Percentiles rank a stretch among this genome's conserved stretches.
Evolutionary conservation across 225 moss, liverwort and hornwort genomes (phyloP).

Genomic region (Neckera pumila): DNA sequence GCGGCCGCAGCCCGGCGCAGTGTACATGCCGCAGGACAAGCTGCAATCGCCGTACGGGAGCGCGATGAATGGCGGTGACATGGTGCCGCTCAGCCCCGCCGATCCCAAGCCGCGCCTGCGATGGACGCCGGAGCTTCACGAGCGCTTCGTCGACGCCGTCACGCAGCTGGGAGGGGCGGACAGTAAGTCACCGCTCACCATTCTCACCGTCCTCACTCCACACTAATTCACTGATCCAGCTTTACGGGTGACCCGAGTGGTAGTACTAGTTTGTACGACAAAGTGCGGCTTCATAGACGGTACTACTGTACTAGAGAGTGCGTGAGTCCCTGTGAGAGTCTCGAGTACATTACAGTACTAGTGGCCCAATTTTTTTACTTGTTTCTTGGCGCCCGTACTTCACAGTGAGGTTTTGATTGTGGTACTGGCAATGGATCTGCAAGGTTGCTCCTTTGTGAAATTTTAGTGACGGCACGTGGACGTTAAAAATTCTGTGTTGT

Average conservation of each 20-base stretch:
- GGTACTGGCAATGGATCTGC: neutral
- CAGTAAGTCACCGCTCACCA: constrained; percentile 13
- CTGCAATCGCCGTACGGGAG: constrained; percentile 35
- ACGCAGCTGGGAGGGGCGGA: constrained; percentile 46
- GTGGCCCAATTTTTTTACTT: neutral
- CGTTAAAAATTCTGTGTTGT: neutral
- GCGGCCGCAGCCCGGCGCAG: constrained; percentile 6
- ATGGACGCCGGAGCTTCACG: constrained; percentile 53
- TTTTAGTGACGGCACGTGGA: neutral
- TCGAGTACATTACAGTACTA: neutral
- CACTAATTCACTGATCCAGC: neutral
- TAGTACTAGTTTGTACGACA: neutral
- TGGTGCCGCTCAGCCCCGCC: constrained; percentile 36
- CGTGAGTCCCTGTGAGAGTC: neutral
- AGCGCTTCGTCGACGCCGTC: constrained; percentile 50
- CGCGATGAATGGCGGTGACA: constrained; percentile 31
- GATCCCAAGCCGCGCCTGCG: constrained; percentile 52
- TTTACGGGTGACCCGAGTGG: neutral
- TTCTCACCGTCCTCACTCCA: neutral
- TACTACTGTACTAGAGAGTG: neutral
- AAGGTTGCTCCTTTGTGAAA: neutral
- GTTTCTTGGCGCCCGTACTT: neutral
- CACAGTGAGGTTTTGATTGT: neutral
- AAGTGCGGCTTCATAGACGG: neutral
- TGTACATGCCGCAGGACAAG: constrained; percentile 18